Percentiles rank a stretch among this genome's conserved stretches.
phyloP scores from a whole-genome alignment of 192 early-diverging fungal genomes.

The Backusella tarrabulga region DNA sequence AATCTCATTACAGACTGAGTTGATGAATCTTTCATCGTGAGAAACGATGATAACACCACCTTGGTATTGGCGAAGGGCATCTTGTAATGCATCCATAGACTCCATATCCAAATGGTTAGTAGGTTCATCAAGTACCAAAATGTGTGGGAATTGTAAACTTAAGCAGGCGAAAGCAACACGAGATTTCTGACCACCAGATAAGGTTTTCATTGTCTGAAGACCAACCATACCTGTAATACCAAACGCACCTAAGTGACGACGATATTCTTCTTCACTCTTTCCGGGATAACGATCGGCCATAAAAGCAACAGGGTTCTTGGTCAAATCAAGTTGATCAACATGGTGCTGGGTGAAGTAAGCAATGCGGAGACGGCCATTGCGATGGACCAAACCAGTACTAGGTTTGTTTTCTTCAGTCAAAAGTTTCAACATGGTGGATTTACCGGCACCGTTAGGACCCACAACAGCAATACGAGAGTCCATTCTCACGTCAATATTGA shows the following conservation, averaged over 20 bases:
- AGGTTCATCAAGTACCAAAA: conserved; percentile 95
- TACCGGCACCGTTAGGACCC: conserved; percentile 98
- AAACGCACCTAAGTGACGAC: conserved; percentile 89
- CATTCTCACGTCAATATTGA: conserved; percentile 95
- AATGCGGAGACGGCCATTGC: conserved; percentile 91
- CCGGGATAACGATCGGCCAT: conserved; percentile 89
- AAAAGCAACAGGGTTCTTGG: conserved; percentile 80
- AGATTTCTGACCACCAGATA: conserved; percentile 97
- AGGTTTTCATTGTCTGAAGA: conserved; percentile 89
- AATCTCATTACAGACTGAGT: conserved; percentile 77
- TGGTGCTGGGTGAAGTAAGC: conserved; percentile 98
- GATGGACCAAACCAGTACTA: conserved; percentile 72
- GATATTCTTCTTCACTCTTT: conserved; percentile 93
- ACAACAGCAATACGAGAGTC: conserved; percentile 98
- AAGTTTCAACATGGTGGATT: conserved; percentile 94
- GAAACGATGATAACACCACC: conserved; percentile 96
- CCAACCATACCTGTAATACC: conserved; percentile 97
- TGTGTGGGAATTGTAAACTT: conserved; percentile 86
- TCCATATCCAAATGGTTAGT: conserved; percentile 89
- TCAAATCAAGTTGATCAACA: conserved; percentile 94
- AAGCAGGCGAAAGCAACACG: conserved; percentile 96
- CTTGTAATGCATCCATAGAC: conserved; percentile 92
- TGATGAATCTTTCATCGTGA: conserved; percentile 97
- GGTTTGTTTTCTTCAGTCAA: conserved; percentile 86
- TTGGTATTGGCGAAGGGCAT: conserved; percentile 81